These are phyloP conservation scores for Tulasnella sp. DNA, from an alignment of 768 basidiomycete genomes.

Conservation along the genomic window DNA sequence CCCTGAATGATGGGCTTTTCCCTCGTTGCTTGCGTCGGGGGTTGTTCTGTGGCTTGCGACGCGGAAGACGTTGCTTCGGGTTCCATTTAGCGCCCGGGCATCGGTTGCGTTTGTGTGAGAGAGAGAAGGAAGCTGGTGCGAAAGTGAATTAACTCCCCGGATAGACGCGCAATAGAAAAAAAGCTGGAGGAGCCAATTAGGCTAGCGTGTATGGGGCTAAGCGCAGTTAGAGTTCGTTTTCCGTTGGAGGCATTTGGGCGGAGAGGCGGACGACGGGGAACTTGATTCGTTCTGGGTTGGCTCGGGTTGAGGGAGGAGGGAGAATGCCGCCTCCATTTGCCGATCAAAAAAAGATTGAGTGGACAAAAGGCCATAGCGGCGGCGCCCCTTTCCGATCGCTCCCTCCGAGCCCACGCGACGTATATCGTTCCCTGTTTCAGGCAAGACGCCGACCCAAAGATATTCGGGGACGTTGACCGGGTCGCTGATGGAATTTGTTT, in stretches of 20 bases:
- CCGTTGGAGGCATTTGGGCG: no score
- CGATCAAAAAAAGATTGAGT: neutral
- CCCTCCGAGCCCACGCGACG: neutral
- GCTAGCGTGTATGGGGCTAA: neutral
- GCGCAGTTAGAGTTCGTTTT: no score
- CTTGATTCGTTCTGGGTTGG: no score
- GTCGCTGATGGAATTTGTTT: neutral
- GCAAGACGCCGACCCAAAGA: neutral
- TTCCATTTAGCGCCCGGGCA: neutral
- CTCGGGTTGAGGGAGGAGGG: no score
- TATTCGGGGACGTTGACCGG: neutral
- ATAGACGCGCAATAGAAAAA: no score
- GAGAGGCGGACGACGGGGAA: no score
- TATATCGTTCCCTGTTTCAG: neutral
- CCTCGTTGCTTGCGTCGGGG: neutral
- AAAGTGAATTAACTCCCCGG: neutral
- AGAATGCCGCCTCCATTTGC: neutral
- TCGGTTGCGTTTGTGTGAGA: neutral
- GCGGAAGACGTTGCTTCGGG: no score
- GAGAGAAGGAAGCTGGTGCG: neutral
- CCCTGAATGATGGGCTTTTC: neutral
- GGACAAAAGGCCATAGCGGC: neutral
- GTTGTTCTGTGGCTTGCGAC: neutral
- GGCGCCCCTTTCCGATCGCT: neutral
- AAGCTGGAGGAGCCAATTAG: slow-evolving; percentile 4